Base-by-base conservation (phyloP, 2,329 filamentous ascomycete genomes). In the Arthrobotrys megalospora region DNA sequence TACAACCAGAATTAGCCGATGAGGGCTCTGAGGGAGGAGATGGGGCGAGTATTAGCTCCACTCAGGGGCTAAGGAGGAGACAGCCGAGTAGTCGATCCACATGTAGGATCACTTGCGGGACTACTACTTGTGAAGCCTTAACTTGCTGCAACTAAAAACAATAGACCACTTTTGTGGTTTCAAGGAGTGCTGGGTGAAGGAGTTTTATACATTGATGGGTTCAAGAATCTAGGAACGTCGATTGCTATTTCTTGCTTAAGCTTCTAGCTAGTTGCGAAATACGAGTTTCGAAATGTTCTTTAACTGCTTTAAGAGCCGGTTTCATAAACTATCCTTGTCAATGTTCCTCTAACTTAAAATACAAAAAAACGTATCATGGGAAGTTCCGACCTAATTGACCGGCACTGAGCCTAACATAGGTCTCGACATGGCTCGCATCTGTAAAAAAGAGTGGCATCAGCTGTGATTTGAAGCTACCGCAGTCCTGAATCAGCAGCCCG, bases 1-100 rank as follows among this genome's bases (percentile, higher is more conserved):
- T 94, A 36, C 91, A 93, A 84, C 91, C 91, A 0, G 91, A 93
- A 82, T 80, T 87, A 14, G 82, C 82, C 4, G 65, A 70, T 24
- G 76, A 75, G 7, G 58, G 53, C 8, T 75, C 60, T 12, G 66
- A 79, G 11, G 69, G 16, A 21, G 53, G 65, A 0, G 79, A 81
- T 24, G 55, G 50, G 4, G 79, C 19, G 14, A 79, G 43, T 58
- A 45, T 69, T 6, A 65, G 65, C 11, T 79, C 72, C 8, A 80
- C 71, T 73, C 68, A 78, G 48, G 75, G 67, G 24, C 76, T 81
- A 28, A 79, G 82, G 76, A 76, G 81, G 19, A 80, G 82, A 32
- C 75, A 68, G 28, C 21, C 68, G 12, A 81, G 64, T 81, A 82
- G 55, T 60, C 76, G 67, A 32, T 41, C 67, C 12, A 21, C 67